These are phyloP conservation scores for Lactarius evosmus DNA, from an alignment of 768 basidiomycete species.

Conservation along the genomic window DNA sequence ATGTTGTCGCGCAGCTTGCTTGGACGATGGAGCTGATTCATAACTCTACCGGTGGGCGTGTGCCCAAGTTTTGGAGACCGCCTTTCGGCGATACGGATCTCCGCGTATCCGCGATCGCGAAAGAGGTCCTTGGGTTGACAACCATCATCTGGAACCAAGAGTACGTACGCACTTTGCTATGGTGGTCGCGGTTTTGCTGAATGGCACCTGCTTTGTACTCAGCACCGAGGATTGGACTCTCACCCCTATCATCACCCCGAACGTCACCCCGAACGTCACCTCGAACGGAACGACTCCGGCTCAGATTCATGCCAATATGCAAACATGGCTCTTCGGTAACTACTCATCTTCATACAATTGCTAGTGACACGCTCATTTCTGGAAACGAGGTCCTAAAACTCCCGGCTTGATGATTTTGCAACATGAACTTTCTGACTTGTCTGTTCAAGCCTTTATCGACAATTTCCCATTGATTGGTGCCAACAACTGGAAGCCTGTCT, in stretches of 20 bases:
- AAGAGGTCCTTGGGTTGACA: conserved; percentile 44
- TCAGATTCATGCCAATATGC: conserved; percentile 14
- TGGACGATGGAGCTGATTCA: conserved; percentile 55
- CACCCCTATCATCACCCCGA: conserved; percentile 23
- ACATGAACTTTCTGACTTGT: conserved; percentile 40
- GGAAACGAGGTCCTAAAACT: conserved; percentile 33
- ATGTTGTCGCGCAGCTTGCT: conserved; percentile 47
- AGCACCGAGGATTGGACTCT: conserved; percentile 84
- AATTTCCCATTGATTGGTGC: conserved; percentile 14
- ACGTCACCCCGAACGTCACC: conserved; percentile 33
- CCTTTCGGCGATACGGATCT: conserved; percentile 42
- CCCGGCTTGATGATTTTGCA: conserved; percentile 44
- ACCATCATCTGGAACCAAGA: conserved; percentile 46
- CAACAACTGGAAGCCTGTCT: conserved; percentile 20
- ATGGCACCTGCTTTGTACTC: conserved; percentile 1
- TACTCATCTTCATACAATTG: not conserved
- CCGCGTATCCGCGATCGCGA: conserved; percentile 47
- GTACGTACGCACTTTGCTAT: conserved; percentile 20
- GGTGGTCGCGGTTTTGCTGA: not conserved
- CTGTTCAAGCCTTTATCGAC: conserved; percentile 27
- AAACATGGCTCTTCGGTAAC: conserved; percentile 21
- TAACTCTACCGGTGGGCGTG: conserved; percentile 44
- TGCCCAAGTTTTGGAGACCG: conserved; percentile 44
- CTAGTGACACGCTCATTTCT: conserved; percentile 8
- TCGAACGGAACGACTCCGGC: conserved; percentile 44